A percentile compares a stretch with the other conserved stretches of the same genome.
These are phyloP conservation scores for Cryptomeria japonica DNA, from an alignment of 75 land plant genomes.

Conservation along the genomic window DNA sequence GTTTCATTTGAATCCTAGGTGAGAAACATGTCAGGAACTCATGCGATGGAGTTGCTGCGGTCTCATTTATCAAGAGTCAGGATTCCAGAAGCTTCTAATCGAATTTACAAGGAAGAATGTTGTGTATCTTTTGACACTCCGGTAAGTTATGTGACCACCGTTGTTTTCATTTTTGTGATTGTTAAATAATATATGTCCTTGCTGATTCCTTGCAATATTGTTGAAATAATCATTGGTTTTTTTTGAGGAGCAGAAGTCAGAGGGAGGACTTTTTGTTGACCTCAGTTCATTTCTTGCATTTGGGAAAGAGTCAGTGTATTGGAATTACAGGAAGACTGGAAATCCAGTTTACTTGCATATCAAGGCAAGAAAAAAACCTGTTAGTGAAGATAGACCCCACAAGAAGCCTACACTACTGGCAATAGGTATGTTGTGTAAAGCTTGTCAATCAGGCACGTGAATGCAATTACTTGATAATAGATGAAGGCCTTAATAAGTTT, in stretches of 20 bases:
- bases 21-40: conserved; percentile 7
- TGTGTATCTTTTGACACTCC: conserved; percentile 93
- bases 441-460: neutral
- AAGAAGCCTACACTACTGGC: conserved; percentile 98
- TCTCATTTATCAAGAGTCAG: conserved; percentile 80
- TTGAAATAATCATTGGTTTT: conserved; percentile 4
- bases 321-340: conserved; percentile 94
- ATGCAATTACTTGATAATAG: neutral
- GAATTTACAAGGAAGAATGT: conserved; percentile 96
- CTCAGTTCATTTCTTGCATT: conserved; percentile 89
- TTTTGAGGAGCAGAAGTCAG: conserved; percentile 67
- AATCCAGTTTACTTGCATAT: conserved; percentile 90
- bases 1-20: neutral
- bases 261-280: conserved; percentile 90
- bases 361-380: conserved; percentile 66
- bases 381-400: conserved; percentile 86
- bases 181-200: neutral
- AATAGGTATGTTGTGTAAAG: conserved; percentile 59
- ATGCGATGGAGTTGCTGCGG: conserved; percentile 86
- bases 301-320: conserved; percentile 81
- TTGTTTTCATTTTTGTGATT: neutral
- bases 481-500: neutral
- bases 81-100: conserved; percentile 91
- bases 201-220: conserved; percentile 1
- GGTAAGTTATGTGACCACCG: conserved; percentile 30